Conservation (phyloP, 2,329 filamentous ascomycete genomes). For the Pseudocercospora musae region DNA sequence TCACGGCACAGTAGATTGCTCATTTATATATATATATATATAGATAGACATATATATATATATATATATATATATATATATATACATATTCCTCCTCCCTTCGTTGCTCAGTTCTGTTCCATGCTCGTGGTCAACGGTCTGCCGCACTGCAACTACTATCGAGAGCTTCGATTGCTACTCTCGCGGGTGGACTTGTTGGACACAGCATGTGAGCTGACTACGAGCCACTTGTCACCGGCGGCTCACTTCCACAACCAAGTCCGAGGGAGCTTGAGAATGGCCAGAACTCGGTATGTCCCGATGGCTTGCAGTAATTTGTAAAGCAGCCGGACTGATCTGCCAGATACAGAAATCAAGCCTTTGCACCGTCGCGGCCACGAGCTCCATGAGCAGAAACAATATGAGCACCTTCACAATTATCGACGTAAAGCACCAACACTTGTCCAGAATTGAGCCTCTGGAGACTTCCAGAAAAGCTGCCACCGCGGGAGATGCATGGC, state of each 20-base stretch:
- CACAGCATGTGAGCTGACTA: background rate
- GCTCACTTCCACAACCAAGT: background rate
- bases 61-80: too few species aligned
- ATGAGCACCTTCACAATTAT: background rate
- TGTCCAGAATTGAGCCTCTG: background rate
- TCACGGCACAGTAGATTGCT: background rate
- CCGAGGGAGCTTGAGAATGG: constrained; percentile 1
- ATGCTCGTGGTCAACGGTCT: too few species aligned
- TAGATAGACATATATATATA: too few species aligned
- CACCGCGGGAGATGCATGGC: background rate
- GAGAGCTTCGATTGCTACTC: background rate
- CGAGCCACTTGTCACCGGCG: background rate
- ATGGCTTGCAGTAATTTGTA: constrained; percentile 15
- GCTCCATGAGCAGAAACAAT: background rate
- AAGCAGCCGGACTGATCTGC: background rate
- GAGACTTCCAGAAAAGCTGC: background rate
- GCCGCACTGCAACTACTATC: background rate
- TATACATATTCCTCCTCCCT: too few species aligned
- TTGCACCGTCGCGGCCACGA: background rate
- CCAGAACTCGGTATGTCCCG: constrained; percentile 4
- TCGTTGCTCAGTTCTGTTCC: background rate
- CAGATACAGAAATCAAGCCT: background rate
- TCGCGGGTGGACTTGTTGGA: background rate
- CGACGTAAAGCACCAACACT: background rate
- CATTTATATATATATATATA: too few species aligned